Conservation (phyloP, 2,329 filamentous ascomycete species). For the Diaporthe citrichinensis region DNA sequence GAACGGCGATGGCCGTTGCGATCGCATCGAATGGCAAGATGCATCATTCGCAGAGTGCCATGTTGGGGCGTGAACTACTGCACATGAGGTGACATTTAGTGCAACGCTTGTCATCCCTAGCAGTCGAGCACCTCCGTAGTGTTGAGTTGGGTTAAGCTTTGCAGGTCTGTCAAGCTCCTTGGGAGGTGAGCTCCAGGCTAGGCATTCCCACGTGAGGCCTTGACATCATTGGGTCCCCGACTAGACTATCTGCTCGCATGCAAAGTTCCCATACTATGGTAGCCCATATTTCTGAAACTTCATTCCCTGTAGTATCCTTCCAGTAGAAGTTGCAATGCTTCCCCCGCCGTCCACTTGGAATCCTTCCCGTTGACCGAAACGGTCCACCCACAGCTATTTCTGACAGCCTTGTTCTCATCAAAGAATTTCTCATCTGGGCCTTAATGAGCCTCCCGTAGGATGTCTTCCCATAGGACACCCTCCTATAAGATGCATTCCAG, state of each 20-base stretch:
- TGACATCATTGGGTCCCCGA: slow-evolving; percentile 7
- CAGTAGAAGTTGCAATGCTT: neutral
- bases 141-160: neutral
- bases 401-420: too few relatives aligned
- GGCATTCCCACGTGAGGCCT: slow-evolving; percentile 7
- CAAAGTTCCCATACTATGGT: neutral
- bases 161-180: neutral
- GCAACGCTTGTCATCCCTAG: neutral
- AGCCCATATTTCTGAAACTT: neutral
- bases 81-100: slow-evolving; percentile 13
- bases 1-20: neutral
- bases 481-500: too few relatives aligned
- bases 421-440: too few relatives aligned
- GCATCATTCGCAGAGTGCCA: slow-evolving; percentile 4
- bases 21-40: neutral
- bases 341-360: neutral
- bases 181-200: neutral
- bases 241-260: neutral
- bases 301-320: too few relatives aligned
- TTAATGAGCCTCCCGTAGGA: too few relatives aligned
- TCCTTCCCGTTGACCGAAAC: neutral
- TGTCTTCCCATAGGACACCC: too few relatives aligned
- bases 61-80: neutral
- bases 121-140: neutral
- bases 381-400: too few relatives aligned